These are phyloP conservation scores for Coemansia sp. DNA, from an alignment of 192 early-diverging fungal species.

Conservation along the genomic window DNA sequence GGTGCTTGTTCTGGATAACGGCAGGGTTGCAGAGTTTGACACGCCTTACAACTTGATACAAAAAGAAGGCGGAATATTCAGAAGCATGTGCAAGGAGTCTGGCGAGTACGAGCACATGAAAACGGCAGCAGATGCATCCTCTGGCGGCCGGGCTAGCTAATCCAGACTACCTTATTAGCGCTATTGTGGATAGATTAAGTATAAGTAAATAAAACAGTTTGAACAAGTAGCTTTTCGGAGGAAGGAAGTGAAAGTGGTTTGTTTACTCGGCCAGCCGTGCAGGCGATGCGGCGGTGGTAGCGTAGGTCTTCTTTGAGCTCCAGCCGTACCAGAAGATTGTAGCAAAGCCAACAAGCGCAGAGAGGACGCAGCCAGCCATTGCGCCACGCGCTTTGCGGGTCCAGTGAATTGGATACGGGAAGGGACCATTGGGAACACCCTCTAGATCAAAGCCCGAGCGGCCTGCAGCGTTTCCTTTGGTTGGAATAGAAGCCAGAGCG, in stretches of 20 bases:
- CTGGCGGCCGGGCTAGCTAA: too few relatives aligned
- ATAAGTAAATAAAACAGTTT: too few relatives aligned
- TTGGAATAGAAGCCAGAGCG: constrained; percentile 57
- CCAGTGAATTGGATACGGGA: constrained; percentile 60
- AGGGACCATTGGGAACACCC: constrained; percentile 58
- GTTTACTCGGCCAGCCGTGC: background rate
- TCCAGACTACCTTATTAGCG: too few relatives aligned
- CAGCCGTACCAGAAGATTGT: constrained; percentile 76
- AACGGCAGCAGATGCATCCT: too few relatives aligned
- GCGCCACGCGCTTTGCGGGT: constrained; percentile 69
- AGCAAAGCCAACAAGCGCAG: constrained; percentile 72
- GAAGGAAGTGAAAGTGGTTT: background rate
- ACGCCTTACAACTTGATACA: too few relatives aligned
- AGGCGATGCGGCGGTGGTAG: background rate
- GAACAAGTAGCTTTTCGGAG: too few relatives aligned
- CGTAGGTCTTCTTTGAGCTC: constrained; percentile 32
- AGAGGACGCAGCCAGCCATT: constrained; percentile 68
- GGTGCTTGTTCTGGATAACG: too few relatives aligned
- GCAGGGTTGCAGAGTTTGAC: too few relatives aligned
- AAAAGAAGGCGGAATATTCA: too few relatives aligned
- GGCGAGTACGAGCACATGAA: too few relatives aligned
- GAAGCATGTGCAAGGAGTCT: too few relatives aligned
- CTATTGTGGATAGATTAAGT: too few relatives aligned
- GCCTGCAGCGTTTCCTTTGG: constrained; percentile 74
- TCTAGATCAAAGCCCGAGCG: constrained; percentile 65